A percentile compares a stretch with the other conserved stretches of the same genome.
Conservation (phyloP, 441 rosid genomes). For the Aquilaria agallochum region DNA sequence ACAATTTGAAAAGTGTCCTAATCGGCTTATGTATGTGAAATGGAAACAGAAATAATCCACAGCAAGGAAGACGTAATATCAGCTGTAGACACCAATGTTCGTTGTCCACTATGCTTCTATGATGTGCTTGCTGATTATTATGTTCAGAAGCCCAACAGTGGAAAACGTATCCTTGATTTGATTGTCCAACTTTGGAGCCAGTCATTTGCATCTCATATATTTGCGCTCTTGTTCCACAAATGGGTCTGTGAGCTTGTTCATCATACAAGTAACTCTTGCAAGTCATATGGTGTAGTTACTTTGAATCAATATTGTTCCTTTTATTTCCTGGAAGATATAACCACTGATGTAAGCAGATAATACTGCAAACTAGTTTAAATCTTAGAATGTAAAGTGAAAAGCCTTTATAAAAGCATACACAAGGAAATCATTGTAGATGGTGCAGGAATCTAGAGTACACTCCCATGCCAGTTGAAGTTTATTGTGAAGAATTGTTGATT, state of each 20-base stretch:
- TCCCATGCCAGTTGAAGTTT: too few relatives aligned
- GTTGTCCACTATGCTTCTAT: slow-evolving; percentile 69
- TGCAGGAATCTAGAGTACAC: too few relatives aligned
- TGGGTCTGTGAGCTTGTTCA: slow-evolving; percentile 50
- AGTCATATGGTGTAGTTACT: too few relatives aligned
- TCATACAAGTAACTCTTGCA: not conserved
- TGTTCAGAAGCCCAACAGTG: slow-evolving; percentile 56
- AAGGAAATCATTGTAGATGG: too few relatives aligned
- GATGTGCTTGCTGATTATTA: slow-evolving; percentile 91
- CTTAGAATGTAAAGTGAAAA: too few relatives aligned
- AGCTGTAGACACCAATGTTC: slow-evolving; percentile 35
- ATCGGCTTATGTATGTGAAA: slow-evolving; percentile 21
- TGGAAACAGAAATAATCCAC: slow-evolving; percentile 71
- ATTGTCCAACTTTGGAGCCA: slow-evolving; percentile 98
- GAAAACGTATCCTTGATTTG: slow-evolving; percentile 72
- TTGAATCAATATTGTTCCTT: too few relatives aligned
- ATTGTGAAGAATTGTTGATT: too few relatives aligned
- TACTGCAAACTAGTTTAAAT: too few relatives aligned
- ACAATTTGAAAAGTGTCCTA: not conserved
- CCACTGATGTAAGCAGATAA: too few relatives aligned
- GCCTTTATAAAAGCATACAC: too few relatives aligned
- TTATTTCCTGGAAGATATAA: too few relatives aligned
- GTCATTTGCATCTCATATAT: slow-evolving; percentile 91
- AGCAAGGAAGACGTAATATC: slow-evolving; percentile 52
- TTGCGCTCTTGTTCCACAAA: slow-evolving; percentile 85